Conservation (phyloP, 1,139 yeast species). For the Scheffersomyces insectosa region DNA sequence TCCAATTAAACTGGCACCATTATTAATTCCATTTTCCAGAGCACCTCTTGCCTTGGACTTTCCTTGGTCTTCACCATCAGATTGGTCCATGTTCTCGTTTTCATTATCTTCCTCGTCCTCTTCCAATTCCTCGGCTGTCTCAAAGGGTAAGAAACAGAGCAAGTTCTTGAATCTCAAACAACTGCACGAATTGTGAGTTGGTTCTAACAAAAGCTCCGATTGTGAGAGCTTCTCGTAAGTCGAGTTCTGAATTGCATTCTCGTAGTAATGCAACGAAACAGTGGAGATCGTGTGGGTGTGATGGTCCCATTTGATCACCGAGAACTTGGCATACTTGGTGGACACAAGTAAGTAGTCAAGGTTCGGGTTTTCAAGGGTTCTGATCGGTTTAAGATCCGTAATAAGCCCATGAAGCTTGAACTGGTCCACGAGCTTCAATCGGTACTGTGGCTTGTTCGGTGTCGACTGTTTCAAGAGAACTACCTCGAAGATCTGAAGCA, state of each 20-base stretch:
- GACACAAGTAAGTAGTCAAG: conserved; percentile 67
- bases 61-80: conserved; percentile 6
- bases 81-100: conserved; percentile 20
- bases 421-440: conserved; percentile 59
- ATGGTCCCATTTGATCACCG: conserved; percentile 73
- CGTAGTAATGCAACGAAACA: conserved; percentile 84
- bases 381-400: conserved; percentile 55
- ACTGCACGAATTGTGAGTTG: conserved; percentile 56
- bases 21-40: conserved; percentile 12
- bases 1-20: conserved; percentile 3
- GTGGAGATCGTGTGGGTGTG: conserved; percentile 56
- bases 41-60: conserved; percentile 13
- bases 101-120: conserved; percentile 39
- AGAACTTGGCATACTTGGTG: conserved; percentile 75
- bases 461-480: conserved; percentile 23
- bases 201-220: conserved; percentile 64
- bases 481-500: conserved; percentile 67
- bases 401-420: conserved; percentile 73
- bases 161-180: conserved; percentile 70
- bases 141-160: conserved; percentile 74
- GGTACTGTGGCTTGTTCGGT: conserved; percentile 26
- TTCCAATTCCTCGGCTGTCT: conserved; percentile 43
- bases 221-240: conserved; percentile 48
- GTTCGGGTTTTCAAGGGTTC: conserved; percentile 49
- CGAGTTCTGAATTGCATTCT: conserved; percentile 57